Conservation (phyloP, 495 filamentous ascomycete genomes). For the Hapsidospora chrysogenum region DNA sequence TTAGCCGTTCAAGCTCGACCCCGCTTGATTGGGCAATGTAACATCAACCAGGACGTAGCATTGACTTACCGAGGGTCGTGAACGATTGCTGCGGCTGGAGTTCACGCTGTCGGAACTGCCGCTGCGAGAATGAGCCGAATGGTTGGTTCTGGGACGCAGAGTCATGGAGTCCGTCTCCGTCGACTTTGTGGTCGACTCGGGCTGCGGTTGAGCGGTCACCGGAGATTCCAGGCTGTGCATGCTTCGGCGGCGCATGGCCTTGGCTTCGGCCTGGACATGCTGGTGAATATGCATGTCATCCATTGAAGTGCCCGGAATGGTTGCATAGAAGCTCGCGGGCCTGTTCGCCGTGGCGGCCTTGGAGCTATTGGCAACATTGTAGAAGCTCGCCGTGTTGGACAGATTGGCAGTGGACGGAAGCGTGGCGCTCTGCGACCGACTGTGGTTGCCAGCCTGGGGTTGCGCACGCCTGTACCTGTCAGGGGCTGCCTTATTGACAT, state of each 20-base stretch:
- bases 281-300: slow-evolving; percentile 38
- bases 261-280: slow-evolving; percentile 41
- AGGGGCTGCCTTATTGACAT: slow-evolving; percentile 16
- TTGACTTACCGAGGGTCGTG: slow-evolving; percentile 32
- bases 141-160: no score
- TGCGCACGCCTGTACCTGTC: slow-evolving; percentile 1
- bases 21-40: slow-evolving; percentile 25
- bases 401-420: slow-evolving; percentile 4
- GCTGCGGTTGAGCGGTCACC: slow-evolving; percentile 38
- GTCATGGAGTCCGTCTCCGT: no score
- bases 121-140: slow-evolving; percentile 12
- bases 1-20: slow-evolving; percentile 13
- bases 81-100: slow-evolving; percentile 22
- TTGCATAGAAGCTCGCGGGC: slow-evolving; percentile 28
- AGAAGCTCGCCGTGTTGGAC: neutral
- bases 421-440: slow-evolving; percentile 5
- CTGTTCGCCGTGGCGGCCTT: slow-evolving; percentile 8
- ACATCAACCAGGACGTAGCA: no score
- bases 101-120: slow-evolving; percentile 26
- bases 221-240: slow-evolving; percentile 73
- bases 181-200: no score
- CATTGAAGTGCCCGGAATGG: slow-evolving; percentile 17
- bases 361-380: neutral
- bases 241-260: slow-evolving; percentile 68
- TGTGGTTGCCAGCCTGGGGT: slow-evolving; percentile 8